Percentiles rank a stretch among this genome's conserved stretches.
Conservation (phyloP, 2,329 filamentous ascomycete genomes). For the Colletotrichum chrysophilum region DNA sequence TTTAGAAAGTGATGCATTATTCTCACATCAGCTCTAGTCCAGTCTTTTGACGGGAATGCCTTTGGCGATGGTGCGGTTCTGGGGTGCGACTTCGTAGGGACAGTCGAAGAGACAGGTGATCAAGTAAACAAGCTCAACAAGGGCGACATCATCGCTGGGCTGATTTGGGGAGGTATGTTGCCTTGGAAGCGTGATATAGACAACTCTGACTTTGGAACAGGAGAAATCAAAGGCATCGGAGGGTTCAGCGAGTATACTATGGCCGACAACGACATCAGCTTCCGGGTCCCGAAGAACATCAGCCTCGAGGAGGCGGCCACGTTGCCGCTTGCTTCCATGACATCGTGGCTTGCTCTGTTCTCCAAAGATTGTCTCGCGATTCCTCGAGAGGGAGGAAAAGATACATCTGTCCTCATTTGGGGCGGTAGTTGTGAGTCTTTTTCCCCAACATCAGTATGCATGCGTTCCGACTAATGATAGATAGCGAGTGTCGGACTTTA, state of each 20-base stretch:
- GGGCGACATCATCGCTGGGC: slow-evolving; percentile 27
- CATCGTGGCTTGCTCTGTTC: slow-evolving; percentile 43
- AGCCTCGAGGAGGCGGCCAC: slow-evolving; percentile 37
- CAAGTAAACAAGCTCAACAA: slow-evolving; percentile 17
- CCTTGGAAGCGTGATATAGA: rapidly evolving
- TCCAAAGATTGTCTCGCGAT: slow-evolving; percentile 41
- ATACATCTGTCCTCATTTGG: slow-evolving; percentile 41
- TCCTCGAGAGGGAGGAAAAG: slow-evolving; percentile 15
- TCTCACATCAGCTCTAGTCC: slow-evolving; percentile 25
- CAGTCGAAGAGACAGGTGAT: slow-evolving; percentile 35
- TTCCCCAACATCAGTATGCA: rapidly evolving
- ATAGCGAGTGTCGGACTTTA: slow-evolving; percentile 42
- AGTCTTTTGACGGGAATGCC: slow-evolving; percentile 36
- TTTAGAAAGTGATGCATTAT: too few species aligned
- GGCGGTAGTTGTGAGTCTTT: slow-evolving; percentile 44
- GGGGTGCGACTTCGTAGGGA: slow-evolving; percentile 41
- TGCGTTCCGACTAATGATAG: background rate
- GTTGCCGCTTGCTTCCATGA: slow-evolving; percentile 42
- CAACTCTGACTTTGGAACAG: background rate
- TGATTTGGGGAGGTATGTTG: slow-evolving; percentile 32
- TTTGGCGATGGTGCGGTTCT: slow-evolving; percentile 42
- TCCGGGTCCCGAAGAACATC: slow-evolving; percentile 37
- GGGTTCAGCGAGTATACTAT: slow-evolving; percentile 44
- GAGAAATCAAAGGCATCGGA: slow-evolving; percentile 36
- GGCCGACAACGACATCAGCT: slow-evolving; percentile 45